Base-by-base conservation (phyloP, 192 early-diverging fungal species). In the Linnemannia schmuckeri region DNA sequence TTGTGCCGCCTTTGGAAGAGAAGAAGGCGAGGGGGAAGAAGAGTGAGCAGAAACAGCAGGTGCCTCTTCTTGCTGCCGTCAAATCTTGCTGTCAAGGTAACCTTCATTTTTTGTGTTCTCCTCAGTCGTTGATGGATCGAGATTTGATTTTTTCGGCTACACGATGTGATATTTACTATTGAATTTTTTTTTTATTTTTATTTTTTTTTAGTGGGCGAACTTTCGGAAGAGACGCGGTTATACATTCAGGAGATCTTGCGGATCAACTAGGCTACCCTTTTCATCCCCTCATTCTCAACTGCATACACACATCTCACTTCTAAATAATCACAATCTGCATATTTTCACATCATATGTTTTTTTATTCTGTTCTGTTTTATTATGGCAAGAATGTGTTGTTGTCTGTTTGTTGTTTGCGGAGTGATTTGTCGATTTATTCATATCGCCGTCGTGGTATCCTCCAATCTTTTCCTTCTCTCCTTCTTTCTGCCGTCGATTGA, bases 51-150 rank as follows among this genome's bases (percentile, higher is more conserved):
- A 81, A 81, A n/a, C 27, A 49, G 33, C 40, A 49, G 41, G 66
- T 68, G 7, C 79, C 85, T 20, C 72, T 87, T 37, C 37, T 87
- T 22, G 79, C 85, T 13, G 79, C 85, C 12, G 85, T 87, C 5
- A 81, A 71, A 72, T 81, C 76, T 41, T 87, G 85, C 27, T 87
- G 85, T 70, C 13, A 81, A 74, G 79, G 85, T 87, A 87, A 61
- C 35, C 35, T 37, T 7, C 38, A 75, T 52, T 18, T 27, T 12
- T 35, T 33, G 12, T 4, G 12, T 3, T 33, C 13, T 57, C 9
- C 6, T 76, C 42, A 27, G 10, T 17, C 70, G 9, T 63, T 52
- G 9, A 46, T 44, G 37, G 37, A 37, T 40, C 41, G 38, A 2
- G 3, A 49, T 49, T 71, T 70, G 24, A 0, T 40, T 68, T 15